Base-by-base conservation (phyloP, 306 rosid species). In the Herpetospermum pedunculosum region DNA sequence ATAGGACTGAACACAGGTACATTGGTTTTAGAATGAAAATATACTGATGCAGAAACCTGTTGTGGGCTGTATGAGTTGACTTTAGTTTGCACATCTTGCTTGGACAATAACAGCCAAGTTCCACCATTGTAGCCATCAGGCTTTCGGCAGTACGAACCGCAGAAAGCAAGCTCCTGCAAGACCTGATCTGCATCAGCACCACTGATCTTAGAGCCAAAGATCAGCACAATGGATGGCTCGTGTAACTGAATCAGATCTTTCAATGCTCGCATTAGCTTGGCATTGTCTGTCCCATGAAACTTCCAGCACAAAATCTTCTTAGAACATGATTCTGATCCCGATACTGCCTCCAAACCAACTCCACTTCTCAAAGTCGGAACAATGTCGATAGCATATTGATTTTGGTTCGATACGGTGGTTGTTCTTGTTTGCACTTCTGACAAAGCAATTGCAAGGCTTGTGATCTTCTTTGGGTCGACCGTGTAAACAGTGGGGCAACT, bases 231-330 rank as follows among this genome's bases (percentile, higher is more conserved):
- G 40, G 59, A 46, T 2, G 75, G 75, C 18, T 18, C 10, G 18
- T 70, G 41, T 8, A 47, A 15, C 11, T 47, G 26, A 70, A 44
- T 48, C 58, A 70, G 40, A 29, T 48, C 40, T 4, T 70, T 70
- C 58, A 70, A 26, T 18, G 59, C 43, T 21, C 53, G 25, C 15
- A 7, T 29, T 28, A 47, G 28, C 14, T 28, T 70, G 18, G 19
- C 37, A 19, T 6, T 28, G 43, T 28, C 73, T 1, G 14, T 9
- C 49, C 49, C 29, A 19, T 12, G 49, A 8, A n/a, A 4, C 25
- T 70, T 70, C 75, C 75, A 70, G 55, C 15, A 29, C 25, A 70
- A 19, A 11, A 70, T 29, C 37, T 69, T 69, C 14, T 70, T 47
- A 23, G 53, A 26, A 21, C 52, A 0, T 12, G 53, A 21, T 44